Conservation (phyloP, 2,329 filamentous ascomycete species). For the Diaporthe caulivora region DNA sequence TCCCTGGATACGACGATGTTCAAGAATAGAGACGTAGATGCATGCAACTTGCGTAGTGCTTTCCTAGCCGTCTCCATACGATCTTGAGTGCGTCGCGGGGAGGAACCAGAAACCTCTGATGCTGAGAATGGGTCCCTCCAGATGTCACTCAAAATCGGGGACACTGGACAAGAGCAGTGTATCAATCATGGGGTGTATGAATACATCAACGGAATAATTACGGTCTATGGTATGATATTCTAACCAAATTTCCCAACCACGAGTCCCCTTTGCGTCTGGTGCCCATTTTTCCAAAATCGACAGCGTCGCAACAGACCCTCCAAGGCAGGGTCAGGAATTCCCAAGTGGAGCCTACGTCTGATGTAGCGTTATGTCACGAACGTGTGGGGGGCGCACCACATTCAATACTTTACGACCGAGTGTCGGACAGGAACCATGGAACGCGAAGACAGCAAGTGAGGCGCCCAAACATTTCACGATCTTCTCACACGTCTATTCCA, state of each 20-base stretch:
- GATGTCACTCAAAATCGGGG: no score
- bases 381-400: slow-evolving; percentile 15
- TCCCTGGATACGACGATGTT: background rate
- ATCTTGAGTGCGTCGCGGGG: no score
- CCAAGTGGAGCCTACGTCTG: background rate
- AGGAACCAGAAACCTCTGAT: background rate
- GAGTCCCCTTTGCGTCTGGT: background rate
- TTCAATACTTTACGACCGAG: background rate
- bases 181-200: background rate
- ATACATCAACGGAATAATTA: background rate
- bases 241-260: background rate
- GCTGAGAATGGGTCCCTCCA: background rate
- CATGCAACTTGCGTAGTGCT: background rate
- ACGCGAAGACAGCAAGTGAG: background rate
- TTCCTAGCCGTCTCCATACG: no score
- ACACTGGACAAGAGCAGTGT: background rate
- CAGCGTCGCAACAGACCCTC: slow-evolving; percentile 16
- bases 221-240: background rate
- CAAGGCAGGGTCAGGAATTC: background rate
- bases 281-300: background rate
- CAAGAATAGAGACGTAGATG: background rate
- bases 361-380: background rate
- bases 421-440: background rate
- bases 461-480: background rate
- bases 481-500: background rate